Evolutionary conservation across 73 alveolate genomes (phyloP), one percentile per base, ranked within the genome.

Genomic region (Symbiodinium natans): DNA sequence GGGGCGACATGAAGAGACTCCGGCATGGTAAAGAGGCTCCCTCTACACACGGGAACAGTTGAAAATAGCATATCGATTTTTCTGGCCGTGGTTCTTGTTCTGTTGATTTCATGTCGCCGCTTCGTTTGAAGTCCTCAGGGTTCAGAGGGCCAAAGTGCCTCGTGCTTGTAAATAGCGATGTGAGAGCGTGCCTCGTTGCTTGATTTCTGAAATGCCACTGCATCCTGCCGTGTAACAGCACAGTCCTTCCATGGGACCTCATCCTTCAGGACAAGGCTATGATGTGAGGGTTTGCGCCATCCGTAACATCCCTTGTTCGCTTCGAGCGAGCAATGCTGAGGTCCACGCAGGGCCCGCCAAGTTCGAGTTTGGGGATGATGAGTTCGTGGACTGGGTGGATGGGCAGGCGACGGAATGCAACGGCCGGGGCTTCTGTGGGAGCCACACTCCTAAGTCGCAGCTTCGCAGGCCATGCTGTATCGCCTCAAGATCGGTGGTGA

Each of bases 321-420:
- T n/a, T n/a, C n/a, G n/a, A n/a, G n/a, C n/a, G n/a, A n/a, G n/a
- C n/a, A n/a, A n/a, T n/a, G 13, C 93, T 27, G 39, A 86, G 94
- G 95, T 92, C 11, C 98, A 92, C 83, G 98, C 98, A 7, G 98
- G 98, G 63, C 98, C 98, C 23, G 98, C 98, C 83, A 92, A 92
- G 29, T 92, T 92, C 82, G 98, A 92, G 40, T 92, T 92, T 33
- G 98, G 98, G 9, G 90, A 92, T 34, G 98, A 92, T 36, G 98
- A 92, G 98, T 92, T 92, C 63, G 98, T 92, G 33, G 98, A 92
- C 52, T 92, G 98, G 98, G 98, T 92, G 21, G 98, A 92, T 74
- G 98, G 98, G 21, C 98, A 92, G 98, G 95, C 68, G 11, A 10
- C 38, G 54, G 34, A 8, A n/a, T n/a, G n/a, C n/a, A n/a, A n/a